Conservation (phyloP, 352 stramenopile species). For the Pythium folliculosum region DNA sequence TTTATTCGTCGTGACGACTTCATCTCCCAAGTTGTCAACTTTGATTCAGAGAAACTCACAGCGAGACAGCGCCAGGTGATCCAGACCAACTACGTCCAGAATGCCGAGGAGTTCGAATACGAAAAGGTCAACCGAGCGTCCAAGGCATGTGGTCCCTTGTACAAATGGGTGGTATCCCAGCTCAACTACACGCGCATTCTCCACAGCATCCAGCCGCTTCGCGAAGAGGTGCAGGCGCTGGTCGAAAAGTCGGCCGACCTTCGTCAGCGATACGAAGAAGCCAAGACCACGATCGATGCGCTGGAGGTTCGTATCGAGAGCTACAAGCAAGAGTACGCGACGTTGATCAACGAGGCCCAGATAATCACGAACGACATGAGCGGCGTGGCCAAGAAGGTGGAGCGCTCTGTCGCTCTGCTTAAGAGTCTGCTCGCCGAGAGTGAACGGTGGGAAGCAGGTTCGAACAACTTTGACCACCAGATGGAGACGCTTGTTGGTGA, state of each 20-base stretch:
- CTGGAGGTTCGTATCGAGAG: conserved; percentile 96
- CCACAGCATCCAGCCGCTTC: conserved; percentile 97
- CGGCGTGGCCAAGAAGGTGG: conserved; percentile 96
- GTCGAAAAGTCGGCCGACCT: conserved; percentile 93
- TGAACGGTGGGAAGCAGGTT: conserved; percentile 96
- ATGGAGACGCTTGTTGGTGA: conserved; percentile 98
- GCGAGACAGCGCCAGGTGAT: conserved; percentile 94
- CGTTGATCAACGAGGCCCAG: conserved; percentile 97
- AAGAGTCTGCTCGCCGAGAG: conserved; percentile 97
- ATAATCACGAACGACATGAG: conserved; percentile 98
- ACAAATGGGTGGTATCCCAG: conserved; percentile 98
- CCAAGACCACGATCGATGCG: conserved; percentile 92
- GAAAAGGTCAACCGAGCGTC: conserved; percentile 93
- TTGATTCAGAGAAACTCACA: conserved; percentile 97
- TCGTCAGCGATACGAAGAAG: conserved; percentile 90
- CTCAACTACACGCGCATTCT: conserved; percentile 99
- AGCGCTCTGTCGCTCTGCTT: conserved; percentile 97
- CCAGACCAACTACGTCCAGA: conserved; percentile 95
- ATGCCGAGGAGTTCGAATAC: conserved; percentile 88
- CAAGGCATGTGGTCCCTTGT: conserved; percentile 98
- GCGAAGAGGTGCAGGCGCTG: conserved; percentile 98
- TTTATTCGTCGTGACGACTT: conserved; percentile 98
- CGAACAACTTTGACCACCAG: conserved; percentile 96
- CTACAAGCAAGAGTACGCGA: conserved; percentile 99
- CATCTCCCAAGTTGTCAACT: conserved; percentile 99